These are phyloP conservation scores for Alliaria petiolata DNA, from an alignment of 345 rosid species.

Conservation along the genomic window DNA sequence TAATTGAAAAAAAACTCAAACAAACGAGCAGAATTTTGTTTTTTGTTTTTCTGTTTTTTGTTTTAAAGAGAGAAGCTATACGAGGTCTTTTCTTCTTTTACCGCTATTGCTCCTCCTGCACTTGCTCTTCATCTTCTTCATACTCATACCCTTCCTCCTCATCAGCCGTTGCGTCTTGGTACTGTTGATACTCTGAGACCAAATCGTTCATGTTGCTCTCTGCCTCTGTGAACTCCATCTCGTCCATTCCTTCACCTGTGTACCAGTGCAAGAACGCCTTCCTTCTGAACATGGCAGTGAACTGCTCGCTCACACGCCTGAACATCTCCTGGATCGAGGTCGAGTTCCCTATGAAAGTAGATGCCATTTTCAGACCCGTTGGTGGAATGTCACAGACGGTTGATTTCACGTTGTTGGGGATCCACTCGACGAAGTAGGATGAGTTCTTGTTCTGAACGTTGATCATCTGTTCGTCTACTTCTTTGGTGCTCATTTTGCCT, in stretches of 20 bases:
- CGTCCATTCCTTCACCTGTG: constrained; percentile 85
- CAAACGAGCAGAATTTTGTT: neutral
- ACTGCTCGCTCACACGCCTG: constrained; percentile 69
- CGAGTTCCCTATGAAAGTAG: constrained; percentile 79
- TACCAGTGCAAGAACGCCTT: constrained; percentile 82
- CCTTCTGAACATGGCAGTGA: constrained; percentile 72
- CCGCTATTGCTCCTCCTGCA: constrained; percentile 43
- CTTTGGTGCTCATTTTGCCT: constrained; percentile 82
- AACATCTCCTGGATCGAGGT: constrained; percentile 81
- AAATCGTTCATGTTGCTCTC: constrained; percentile 82
- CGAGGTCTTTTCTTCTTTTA: neutral
- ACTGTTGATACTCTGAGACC: constrained; percentile 73
- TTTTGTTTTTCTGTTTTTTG: no score
- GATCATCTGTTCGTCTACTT: constrained; percentile 77
- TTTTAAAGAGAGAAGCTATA: neutral
- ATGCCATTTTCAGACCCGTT: constrained; percentile 71
- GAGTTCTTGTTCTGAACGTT: constrained; percentile 81
- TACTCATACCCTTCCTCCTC: constrained; percentile 60
- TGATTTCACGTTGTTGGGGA: constrained; percentile 75
- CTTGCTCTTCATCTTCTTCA: constrained; percentile 54
- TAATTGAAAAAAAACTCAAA: constrained; percentile 6
- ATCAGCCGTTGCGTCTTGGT: constrained; percentile 75
- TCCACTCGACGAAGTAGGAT: constrained; percentile 76
- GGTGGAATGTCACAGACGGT: constrained; percentile 82
- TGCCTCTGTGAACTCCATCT: constrained; percentile 85